These are phyloP conservation scores for Lithocarpus polystachyus DNA, from an alignment of 306 rosid species.

Conservation along the genomic window DNA sequence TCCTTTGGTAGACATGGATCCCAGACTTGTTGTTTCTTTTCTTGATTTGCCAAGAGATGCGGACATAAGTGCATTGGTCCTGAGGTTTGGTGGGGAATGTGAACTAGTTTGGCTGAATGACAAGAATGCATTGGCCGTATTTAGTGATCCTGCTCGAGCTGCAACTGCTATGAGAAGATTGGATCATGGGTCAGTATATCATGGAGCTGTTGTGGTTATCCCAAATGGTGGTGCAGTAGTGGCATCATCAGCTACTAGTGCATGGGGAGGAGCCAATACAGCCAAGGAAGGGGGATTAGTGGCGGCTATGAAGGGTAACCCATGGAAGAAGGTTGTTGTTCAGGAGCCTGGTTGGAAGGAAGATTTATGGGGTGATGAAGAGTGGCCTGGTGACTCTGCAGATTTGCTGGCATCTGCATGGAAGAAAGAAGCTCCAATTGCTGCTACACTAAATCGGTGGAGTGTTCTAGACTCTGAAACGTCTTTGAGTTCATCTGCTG, in stretches of 20 bases:
- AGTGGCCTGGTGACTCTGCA: constrained; percentile 48
- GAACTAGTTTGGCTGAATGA: constrained; percentile 96
- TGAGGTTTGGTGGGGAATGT: constrained; percentile 94
- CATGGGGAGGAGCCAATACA: constrained; percentile 63
- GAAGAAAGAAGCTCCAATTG: constrained; percentile 72
- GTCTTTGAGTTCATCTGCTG: constrained; percentile 38
- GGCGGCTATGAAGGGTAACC: constrained; percentile 45
- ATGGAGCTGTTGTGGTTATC: constrained; percentile 59
- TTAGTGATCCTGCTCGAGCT: constrained; percentile 85
- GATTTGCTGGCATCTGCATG: constrained; percentile 54
- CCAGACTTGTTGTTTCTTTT: constrained; percentile 86
- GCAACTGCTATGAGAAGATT: constrained; percentile 97
- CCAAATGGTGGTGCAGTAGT: constrained; percentile 34
- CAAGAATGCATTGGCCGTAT: constrained; percentile 88
- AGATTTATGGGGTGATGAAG: constrained; percentile 67
- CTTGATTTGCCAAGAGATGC: constrained; percentile 90
- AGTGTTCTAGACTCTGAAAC: constrained; percentile 55
- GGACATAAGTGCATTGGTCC: constrained; percentile 80
- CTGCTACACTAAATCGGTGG: constrained; percentile 69
- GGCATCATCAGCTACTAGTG: constrained; percentile 45
- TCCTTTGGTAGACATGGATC: constrained; percentile 84
- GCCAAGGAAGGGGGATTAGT: constrained; percentile 49
- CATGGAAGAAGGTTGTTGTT: constrained; percentile 76
- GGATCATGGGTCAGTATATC: constrained; percentile 79
- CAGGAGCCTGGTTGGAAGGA: constrained; percentile 64